These are phyloP conservation scores for Castanospermum australe DNA, from an alignment of 306 rosid genomes.

Conservation along the genomic window DNA sequence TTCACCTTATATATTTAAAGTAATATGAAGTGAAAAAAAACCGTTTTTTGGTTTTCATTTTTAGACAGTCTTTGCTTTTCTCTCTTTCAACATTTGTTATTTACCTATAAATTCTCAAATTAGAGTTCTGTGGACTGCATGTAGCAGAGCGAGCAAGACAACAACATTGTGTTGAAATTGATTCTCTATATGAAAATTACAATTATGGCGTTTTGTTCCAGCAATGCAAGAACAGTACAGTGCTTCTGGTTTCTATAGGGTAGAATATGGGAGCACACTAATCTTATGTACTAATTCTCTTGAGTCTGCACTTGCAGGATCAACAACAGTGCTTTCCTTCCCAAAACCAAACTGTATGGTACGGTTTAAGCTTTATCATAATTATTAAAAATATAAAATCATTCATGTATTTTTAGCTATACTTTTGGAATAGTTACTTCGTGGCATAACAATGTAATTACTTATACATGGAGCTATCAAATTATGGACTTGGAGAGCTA, in stretches of 20 bases:
- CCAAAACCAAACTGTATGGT: conserved; percentile 17
- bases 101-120: too few species aligned
- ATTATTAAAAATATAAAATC: too few species aligned
- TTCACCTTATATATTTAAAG: too few species aligned
- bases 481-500: conserved; percentile 20
- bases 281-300: conserved; percentile 14
- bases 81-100: neutral
- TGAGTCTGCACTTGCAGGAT: conserved; percentile 4
- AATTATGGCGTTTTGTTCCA: neutral
- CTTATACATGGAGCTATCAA: neutral
- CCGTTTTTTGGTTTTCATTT: too few species aligned
- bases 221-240: neutral
- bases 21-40: too few species aligned
- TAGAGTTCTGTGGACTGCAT: neutral
- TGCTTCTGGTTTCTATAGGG: neutral
- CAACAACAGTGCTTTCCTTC: neutral
- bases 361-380: too few species aligned
- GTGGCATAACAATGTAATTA: conserved; percentile 5
- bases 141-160: neutral
- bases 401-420: too few species aligned
- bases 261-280: conserved; percentile 5
- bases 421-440: too few species aligned
- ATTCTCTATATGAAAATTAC: neutral
- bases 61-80: neutral
- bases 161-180: neutral